Conservation (phyloP, 1,284 basidiomycete species). For the Cryptococcus sp. region DNA sequence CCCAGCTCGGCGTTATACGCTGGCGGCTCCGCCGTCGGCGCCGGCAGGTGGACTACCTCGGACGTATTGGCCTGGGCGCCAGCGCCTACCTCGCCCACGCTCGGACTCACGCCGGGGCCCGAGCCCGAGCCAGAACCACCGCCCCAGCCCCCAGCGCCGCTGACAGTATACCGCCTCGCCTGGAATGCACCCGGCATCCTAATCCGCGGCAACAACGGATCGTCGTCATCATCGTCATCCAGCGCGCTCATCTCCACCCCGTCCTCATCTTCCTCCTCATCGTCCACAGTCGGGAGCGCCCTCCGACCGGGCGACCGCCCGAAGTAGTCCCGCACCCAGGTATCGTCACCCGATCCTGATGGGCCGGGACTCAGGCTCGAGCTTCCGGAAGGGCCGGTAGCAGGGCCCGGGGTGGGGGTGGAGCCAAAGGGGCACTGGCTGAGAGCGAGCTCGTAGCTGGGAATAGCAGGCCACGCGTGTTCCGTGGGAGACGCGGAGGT, state of each 20-base stretch:
- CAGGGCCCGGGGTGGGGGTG: neutral
- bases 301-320: neutral
- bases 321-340: constrained; percentile 12
- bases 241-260: constrained; percentile 5
- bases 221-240: constrained; percentile 26
- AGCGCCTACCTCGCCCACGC: too few relatives aligned
- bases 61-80: too few relatives aligned
- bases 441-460: neutral
- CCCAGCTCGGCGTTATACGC: constrained; percentile 31
- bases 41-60: constrained; percentile 17
- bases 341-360: neutral
- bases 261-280: neutral
- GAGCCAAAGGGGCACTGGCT: neutral
- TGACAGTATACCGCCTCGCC: neutral
- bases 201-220: constrained; percentile 15
- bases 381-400: too few relatives aligned
- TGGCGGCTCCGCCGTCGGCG: constrained; percentile 21
- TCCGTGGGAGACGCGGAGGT: too few relatives aligned
- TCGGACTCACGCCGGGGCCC: too few relatives aligned
- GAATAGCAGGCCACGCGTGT: too few relatives aligned
- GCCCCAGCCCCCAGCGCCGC: neutral
- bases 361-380: neutral
- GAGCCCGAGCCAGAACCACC: neutral
- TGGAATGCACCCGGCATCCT: neutral
- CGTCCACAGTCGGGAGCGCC: neutral